Evolutionary conservation across 768 basidiomycete species (phyloP).

Genomic region (Tylopilus balloui): DNA sequence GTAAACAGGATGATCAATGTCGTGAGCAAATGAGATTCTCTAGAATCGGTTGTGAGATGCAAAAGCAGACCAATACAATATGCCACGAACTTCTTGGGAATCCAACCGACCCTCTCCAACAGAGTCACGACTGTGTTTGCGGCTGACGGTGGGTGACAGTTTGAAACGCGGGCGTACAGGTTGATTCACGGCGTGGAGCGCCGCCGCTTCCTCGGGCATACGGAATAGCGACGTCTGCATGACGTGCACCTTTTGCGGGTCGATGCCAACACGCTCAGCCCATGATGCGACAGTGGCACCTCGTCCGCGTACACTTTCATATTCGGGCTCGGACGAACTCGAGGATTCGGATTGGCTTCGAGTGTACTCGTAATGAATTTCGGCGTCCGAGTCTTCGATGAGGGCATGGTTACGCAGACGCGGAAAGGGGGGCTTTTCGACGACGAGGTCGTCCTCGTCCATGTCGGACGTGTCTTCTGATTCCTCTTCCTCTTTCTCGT

Average conservation of each 20-base stretch:
- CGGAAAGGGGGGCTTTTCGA: slow-evolving; percentile 23
- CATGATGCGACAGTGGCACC: slow-evolving; percentile 60
- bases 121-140: slow-evolving; percentile 77
- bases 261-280: slow-evolving; percentile 71
- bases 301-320: slow-evolving; percentile 16
- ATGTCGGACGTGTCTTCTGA: slow-evolving; percentile 43
- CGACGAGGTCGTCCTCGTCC: slow-evolving; percentile 47
- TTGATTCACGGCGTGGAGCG: slow-evolving; percentile 51
- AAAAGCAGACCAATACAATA: slow-evolving; percentile 1
- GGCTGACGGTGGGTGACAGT: slow-evolving; percentile 40
- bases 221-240: slow-evolving; percentile 90
- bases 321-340: slow-evolving; percentile 23
- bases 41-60: slow-evolving; percentile 26
- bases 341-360: slow-evolving; percentile 35
- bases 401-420: slow-evolving; percentile 43
- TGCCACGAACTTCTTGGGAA: slow-evolving; percentile 51
- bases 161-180: slow-evolving; percentile 33
- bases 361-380: slow-evolving; percentile 43
- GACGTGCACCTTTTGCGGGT: slow-evolving; percentile 84
- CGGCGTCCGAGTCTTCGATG: slow-evolving; percentile 53
- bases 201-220: slow-evolving; percentile 67
- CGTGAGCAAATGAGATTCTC: slow-evolving; percentile 78
- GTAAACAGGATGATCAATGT: slow-evolving; percentile 61
- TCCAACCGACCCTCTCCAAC: slow-evolving; percentile 67
- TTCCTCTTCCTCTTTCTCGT: slow-evolving; percentile 36